These are phyloP conservation scores for Hexamita inflata DNA, from an alignment of 208 protist species.

Conservation along the genomic window DNA sequence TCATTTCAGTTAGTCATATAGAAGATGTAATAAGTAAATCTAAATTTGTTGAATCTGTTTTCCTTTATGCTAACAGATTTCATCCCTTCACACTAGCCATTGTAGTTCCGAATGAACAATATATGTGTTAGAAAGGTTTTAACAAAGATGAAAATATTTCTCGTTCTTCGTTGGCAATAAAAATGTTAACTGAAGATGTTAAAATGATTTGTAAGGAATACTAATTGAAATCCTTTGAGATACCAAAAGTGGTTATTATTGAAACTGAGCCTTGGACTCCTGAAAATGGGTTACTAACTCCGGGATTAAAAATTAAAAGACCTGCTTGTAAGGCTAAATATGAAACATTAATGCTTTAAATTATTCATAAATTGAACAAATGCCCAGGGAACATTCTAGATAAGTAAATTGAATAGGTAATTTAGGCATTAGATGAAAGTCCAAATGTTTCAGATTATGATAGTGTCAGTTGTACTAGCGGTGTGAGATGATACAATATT, in stretches of 20 bases:
- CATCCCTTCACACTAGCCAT: constrained; percentile 13
- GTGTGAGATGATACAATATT: too few relatives aligned
- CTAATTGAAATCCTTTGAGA: constrained; percentile 5
- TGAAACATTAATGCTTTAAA: not conserved
- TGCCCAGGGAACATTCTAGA: constrained; percentile 41
- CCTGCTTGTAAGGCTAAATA: not conserved
- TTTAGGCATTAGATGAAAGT: not conserved
- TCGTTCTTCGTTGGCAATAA: not conserved
- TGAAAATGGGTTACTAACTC: constrained; percentile 25
- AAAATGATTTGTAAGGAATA: not conserved
- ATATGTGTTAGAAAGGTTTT: not conserved
- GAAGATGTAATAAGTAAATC: constrained; percentile 18
- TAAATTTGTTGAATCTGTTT: not conserved
- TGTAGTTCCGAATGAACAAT: not conserved
- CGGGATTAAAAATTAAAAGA: constrained; percentile 31
- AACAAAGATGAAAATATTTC: not conserved
- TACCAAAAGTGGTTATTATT: constrained; percentile 7
- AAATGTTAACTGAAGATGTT: not conserved
- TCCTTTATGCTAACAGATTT: constrained; percentile 21
- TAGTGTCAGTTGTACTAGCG: too few relatives aligned
- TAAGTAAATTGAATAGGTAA: not conserved
- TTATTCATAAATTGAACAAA: not conserved
- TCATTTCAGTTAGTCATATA: constrained; percentile 9
- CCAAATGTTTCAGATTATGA: too few relatives aligned
- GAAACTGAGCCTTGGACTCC: constrained; percentile 18